Base-by-base conservation (phyloP, 2,329 filamentous ascomycete species). In the Fusarium pseudoanthophilum region DNA sequence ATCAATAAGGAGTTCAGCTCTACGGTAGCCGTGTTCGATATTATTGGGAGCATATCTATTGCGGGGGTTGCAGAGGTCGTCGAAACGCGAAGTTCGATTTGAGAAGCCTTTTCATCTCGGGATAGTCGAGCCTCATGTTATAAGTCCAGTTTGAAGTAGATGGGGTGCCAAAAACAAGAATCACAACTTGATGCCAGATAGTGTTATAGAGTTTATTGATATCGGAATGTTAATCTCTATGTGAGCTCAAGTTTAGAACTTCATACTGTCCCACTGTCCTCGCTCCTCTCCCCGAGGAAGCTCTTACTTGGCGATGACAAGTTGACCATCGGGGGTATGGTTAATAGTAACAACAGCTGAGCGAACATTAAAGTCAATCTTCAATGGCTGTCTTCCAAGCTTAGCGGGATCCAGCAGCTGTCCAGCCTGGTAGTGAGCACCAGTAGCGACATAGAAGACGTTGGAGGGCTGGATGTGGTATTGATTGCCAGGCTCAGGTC, bases 1-100 rank as follows among this genome's bases (percentile, higher is more conserved):
- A 72, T 85, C 10, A 62, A 62, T 2, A 46, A 40, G 6, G 49
- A 55, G 21, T 61, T 32, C 0, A 51, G 21, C 7, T 15, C 59
- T 18, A 45, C n/a, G 2, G 55, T 64, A 0, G 43, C 55, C 2
- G 56, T 64, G 5, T 60, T 51, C 1, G 61, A 61, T 21, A 52
- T 64, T 2, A 61, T 64, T 21, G 43, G 60, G 0, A 21, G 43
- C 0, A 4, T 9, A 11, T 42, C 60, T 21, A 60, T 64, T 9
- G 16, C 55, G 2, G 14, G 36, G 4, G 30, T 60, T 7, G 60
- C 60, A 24, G 30, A 37, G 18, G 53, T 30, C 5, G 10, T 51
- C 0, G 53, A 26, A 5, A 26, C 2, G 15, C 26, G 26, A 9
- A 60, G 60, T 16, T 42, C 24, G 1, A 21, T 63, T 28, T 49